phyloP scores from a whole-genome alignment of 305 asterid genomes.

The Fraxinus latifolia region DNA sequence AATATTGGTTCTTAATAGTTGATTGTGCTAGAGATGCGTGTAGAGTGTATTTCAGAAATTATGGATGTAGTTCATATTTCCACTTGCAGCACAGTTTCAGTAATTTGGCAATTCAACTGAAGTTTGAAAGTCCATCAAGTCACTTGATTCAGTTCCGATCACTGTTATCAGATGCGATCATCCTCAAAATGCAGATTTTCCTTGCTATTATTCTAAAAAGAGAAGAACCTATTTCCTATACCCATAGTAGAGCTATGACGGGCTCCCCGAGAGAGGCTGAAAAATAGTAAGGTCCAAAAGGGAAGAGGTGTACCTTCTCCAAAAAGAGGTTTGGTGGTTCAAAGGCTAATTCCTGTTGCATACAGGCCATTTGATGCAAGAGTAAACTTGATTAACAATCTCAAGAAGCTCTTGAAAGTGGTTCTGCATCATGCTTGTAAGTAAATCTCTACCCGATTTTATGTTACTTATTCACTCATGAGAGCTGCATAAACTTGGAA shows the following conservation, averaged over 20 bases:
- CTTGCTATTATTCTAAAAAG: constrained; percentile 75
- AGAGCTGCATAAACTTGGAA: not conserved
- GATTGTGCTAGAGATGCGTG: not conserved
- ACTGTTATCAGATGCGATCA: constrained; percentile 40
- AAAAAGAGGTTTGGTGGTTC: constrained; percentile 68
- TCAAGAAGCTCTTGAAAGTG: constrained; percentile 83
- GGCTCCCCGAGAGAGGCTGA: constrained; percentile 81
- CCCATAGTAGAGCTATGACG: constrained; percentile 83
- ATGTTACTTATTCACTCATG: constrained; percentile 10
- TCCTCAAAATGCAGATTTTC: constrained; percentile 91
- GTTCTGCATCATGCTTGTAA: constrained; percentile 78
- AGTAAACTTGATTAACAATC: constrained; percentile 67
- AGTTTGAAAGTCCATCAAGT: constrained; percentile 29
- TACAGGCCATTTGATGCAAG: constrained; percentile 70
- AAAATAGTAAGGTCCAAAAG: constrained; percentile 54
- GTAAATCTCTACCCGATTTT: constrained; percentile 44
- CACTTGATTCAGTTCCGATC: constrained; percentile 29
- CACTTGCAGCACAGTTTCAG: constrained; percentile 48
- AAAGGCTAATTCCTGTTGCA: constrained; percentile 64
- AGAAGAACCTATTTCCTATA: constrained; percentile 90
- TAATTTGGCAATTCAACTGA: constrained; percentile 30
- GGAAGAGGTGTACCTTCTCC: constrained; percentile 68
- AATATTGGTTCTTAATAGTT: not conserved
- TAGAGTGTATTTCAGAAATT: not conserved
- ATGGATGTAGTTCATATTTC: not conserved